Evolutionary conservation across 2,329 filamentous ascomycete species (phyloP), one percentile per base, ranked within the genome.

Genomic region (Pezicula carpinea): DNA sequence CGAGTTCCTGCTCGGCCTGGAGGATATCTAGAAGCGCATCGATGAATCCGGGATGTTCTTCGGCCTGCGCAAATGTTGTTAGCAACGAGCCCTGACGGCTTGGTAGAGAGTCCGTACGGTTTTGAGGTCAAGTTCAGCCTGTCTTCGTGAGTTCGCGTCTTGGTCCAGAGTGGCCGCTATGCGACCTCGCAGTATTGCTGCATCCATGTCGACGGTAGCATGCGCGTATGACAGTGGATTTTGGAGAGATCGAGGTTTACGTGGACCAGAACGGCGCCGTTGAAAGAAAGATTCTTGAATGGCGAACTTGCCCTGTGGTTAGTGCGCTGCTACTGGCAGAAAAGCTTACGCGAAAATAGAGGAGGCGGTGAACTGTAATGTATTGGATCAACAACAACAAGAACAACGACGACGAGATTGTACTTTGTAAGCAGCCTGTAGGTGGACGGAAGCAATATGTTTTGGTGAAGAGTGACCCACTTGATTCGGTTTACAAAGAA

Each of bases 21-120:
- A 97, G 76, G 62, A 99, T 90, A 66, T 95, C 89, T 62, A 96
- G 77, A 53, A 97, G 82, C 59, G 89, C 88, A 68, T 93, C 88
- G 65, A 88, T 85, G 69, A 99, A 97, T 56, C 91, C 91, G 52
- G 87, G 77, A 68, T 91, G 85, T 59, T 89, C 83, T 74, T 97
- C 92, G 66, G 93, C 89, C 90, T 96, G 35, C 49, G 31, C 50
- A 42, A 40, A 50, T 39, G 19, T 38, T 15, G 44, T 60, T 50
- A 60, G 50, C 35, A 48, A 35, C 39, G 29, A 41, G 44, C 46
- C 43, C 48, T 49, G 39, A 47, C 33, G 33, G 47, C 43, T 50
- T 49, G 46, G 50, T 44, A 26, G 43, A 50, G 39, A 49, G 46
- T 55, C 56, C 63, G 82, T 66, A 92, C 88, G 75, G 84, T 78